Base-by-base conservation (phyloP, 306 rosid genomes). In the Sindora glabra region DNA sequence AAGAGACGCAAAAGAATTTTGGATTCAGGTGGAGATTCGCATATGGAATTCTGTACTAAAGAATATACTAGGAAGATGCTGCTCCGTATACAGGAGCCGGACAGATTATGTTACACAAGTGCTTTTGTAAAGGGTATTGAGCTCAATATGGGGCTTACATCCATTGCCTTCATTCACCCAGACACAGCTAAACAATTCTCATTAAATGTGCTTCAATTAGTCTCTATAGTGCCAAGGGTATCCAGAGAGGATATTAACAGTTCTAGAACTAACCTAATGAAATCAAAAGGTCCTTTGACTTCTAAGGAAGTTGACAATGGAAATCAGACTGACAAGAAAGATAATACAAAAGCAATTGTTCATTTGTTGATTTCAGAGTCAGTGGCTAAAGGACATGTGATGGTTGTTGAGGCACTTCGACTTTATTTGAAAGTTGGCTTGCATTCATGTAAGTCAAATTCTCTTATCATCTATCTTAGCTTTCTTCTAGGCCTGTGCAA, bases 341-440 rank as follows among this genome's bases (percentile, higher is more conserved):
- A 76, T 45, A 41, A 58, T 62, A 67, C 22, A 53, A 86, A 76
- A 69, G 74, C 83, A 71, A 44, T 81, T 79, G 86, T 83, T 78
- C 79, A 51, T 75, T 65, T 88, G 49, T 61, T 88, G 70, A 49
- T 64, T 72, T 88, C 95, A 27, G 91, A 88, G 55, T 83, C 89
- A 50, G 92, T 91, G 72, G 83, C 89, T 63, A 77, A 78, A 80
- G 98, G 98, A 29, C 96, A 88, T 78, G 70, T 88, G 65, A 91
- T 88, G 96, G 55, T 91, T 61, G 83, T 92, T 18, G 79, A 69
- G 48, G 77, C 96, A 65, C 90, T 87, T 71, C 84, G 90, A 58
- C 80, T 77, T 67, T 85, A 79, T 74, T 81, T 91, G 83, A 70
- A 88, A 73, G 79, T 82, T 61, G 67, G 68, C 74, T 75, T 91